Evolutionary conservation across 768 basidiomycete species (phyloP).

Genomic region (Mycena chlorophos): DNA sequence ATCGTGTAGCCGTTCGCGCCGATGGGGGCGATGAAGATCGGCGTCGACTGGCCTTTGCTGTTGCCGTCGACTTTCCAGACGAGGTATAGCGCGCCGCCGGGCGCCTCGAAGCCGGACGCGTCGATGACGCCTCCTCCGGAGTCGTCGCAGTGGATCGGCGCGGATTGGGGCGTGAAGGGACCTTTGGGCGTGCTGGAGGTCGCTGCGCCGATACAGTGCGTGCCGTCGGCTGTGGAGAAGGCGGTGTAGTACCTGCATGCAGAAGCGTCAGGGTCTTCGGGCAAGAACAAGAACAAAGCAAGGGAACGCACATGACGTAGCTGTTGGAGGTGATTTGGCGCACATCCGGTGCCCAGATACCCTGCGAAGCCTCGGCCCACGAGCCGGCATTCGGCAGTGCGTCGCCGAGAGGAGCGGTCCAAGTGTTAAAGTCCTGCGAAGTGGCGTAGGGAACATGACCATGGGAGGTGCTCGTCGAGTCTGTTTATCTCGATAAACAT

Average conservation of each 20-base stretch:
- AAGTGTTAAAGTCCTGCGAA: constrained; percentile 19
- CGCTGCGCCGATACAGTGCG: constrained; percentile 32
- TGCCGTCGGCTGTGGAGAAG: constrained; percentile 3
- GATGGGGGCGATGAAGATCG: constrained; percentile 31
- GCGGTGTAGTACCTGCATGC: constrained; percentile 25
- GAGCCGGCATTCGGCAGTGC: constrained; percentile 22
- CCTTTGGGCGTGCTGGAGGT: constrained; percentile 26
- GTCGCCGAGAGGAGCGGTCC: constrained; percentile 16
- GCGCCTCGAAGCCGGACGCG: constrained; percentile 26
- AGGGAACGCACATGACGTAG: constrained; percentile 9
- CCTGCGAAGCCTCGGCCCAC: constrained; percentile 12
- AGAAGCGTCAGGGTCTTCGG: constrained; percentile 6
- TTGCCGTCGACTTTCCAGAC: constrained; percentile 37
- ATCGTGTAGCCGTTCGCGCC: constrained; percentile 27
- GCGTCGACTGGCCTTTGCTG: constrained; percentile 29
- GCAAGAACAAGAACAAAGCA: neutral
- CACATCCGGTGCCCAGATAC: constrained; percentile 27
- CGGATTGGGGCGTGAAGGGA: constrained; percentile 27
- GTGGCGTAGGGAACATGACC: constrained; percentile 9
- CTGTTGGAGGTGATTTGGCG: constrained; percentile 6
- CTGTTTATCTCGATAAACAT: neutral
- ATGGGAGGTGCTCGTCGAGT: constrained; percentile 9
- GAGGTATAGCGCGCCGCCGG: constrained; percentile 28
- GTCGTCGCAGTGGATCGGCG: constrained; percentile 27
- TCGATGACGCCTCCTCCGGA: constrained; percentile 31